A percentile compares a stretch with the other conserved stretches of the same genome.
Conservation (phyloP, 352 stramenopile species). For the Blastocystis sp. region DNA sequence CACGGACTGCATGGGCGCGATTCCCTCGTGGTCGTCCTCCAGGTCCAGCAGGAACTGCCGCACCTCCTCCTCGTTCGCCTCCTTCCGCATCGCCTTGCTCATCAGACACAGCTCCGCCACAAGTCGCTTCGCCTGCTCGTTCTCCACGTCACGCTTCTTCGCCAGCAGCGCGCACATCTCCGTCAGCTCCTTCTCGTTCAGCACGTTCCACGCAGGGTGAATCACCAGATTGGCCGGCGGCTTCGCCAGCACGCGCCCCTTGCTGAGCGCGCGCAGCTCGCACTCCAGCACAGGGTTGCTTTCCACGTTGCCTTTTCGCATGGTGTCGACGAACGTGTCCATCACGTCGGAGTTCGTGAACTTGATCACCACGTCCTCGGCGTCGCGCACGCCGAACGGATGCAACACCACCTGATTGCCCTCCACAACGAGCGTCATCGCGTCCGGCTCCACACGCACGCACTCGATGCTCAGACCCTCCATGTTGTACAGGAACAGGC, state of each 20-base stretch:
- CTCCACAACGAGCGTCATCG: not conserved
- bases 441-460: not conserved
- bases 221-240: not conserved
- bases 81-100: not conserved
- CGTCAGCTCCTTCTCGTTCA: not conserved
- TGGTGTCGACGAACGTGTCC: not conserved
- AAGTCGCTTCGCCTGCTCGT: not conserved
- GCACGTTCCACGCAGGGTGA: not conserved
- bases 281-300: not conserved
- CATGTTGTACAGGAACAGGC: conserved; percentile 12
- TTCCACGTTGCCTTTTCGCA: not conserved
- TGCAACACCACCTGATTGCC: not conserved
- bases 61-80: not conserved
- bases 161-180: not conserved
- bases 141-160: not conserved
- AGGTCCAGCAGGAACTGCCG: not conserved
- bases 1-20: not conserved
- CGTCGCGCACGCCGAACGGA: not conserved
- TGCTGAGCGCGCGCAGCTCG: not conserved
- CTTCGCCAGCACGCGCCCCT: not conserved
- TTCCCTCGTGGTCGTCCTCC: not conserved
- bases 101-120: not conserved
- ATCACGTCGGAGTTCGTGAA: not conserved
- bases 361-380: not conserved
- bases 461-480: not conserved